phyloP scores from a whole-genome alignment of 73 alveolate species.

The Blepharisma japonicum region DNA sequence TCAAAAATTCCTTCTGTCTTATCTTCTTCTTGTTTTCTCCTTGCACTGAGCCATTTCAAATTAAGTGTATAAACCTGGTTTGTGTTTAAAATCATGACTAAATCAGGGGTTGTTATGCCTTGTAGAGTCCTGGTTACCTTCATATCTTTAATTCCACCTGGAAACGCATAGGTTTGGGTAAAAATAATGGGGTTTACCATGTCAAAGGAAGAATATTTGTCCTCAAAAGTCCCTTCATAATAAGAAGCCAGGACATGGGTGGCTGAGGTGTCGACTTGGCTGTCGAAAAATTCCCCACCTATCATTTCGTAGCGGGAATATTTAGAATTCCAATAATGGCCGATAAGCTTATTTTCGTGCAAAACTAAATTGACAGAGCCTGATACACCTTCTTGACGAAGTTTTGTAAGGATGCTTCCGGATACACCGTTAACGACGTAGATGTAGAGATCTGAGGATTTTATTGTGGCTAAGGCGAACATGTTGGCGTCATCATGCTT shows the following conservation, averaged over 20 bases:
- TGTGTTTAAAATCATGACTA: constrained; percentile 35
- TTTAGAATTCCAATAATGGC: constrained; percentile 46
- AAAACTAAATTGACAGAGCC: constrained; percentile 40
- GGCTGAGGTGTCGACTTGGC: constrained; percentile 17
- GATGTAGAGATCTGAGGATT: constrained; percentile 28
- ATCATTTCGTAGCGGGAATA: constrained; percentile 31
- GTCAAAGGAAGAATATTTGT: constrained; percentile 35
- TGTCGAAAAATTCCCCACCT: constrained; percentile 35
- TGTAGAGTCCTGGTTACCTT: constrained; percentile 47
- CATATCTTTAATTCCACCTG: constrained; percentile 40
- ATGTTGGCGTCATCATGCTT: constrained; percentile 51
- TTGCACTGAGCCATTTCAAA: constrained; percentile 39
- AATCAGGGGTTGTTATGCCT: constrained; percentile 54
- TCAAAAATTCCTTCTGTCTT: constrained; percentile 37
- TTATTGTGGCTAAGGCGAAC: constrained; percentile 46
- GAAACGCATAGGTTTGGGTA: constrained; percentile 53
- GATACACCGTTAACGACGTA: constrained; percentile 53
- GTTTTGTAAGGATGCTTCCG: constrained; percentile 50
- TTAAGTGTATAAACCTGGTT: constrained; percentile 46
- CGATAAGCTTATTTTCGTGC: constrained; percentile 35
- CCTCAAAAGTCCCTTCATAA: constrained; percentile 33
- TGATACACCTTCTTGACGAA: constrained; percentile 46
- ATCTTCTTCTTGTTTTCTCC: constrained; percentile 55
- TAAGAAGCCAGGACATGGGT: constrained; percentile 34
- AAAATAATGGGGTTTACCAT: constrained; percentile 41